phyloP scores from a whole-genome alignment of 495 filamentous ascomycete genomes.

The Talaromyces wortmannii region DNA sequence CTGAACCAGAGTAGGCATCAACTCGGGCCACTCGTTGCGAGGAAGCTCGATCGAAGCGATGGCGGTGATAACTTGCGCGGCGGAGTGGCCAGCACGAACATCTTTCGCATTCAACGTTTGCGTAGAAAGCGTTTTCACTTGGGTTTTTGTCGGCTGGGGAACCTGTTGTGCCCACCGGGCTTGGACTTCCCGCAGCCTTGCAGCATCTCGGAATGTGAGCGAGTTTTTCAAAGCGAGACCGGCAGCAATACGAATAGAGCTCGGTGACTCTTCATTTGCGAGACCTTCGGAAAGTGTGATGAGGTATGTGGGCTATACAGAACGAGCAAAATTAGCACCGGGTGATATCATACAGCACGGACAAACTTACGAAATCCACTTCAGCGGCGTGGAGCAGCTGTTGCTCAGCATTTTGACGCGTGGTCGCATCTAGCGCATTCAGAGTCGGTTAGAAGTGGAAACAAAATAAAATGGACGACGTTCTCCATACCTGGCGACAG shows the following conservation, averaged over 20 bases:
- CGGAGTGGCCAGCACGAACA: constrained; percentile 73
- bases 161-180: constrained; percentile 83
- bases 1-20: constrained; percentile 80
- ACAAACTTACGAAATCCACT: constrained; percentile 79
- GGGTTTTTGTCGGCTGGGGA: constrained; percentile 66
- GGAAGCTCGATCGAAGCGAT: constrained; percentile 94
- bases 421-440: constrained; percentile 66
- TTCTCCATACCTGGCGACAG: constrained; percentile 70
- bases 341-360: constrained; percentile 9
- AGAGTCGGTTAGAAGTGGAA: constrained; percentile 1
- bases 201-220: constrained; percentile 84
- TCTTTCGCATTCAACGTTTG: constrained; percentile 75
- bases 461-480: constrained; percentile 8
- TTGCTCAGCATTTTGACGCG: constrained; percentile 85
- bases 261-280: constrained; percentile 77
- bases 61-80: constrained; percentile 90
- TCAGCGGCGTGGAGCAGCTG: constrained; percentile 89
- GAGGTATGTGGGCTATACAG: constrained; percentile 74
- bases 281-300: constrained; percentile 85
- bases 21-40: constrained; percentile 88
- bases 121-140: constrained; percentile 82
- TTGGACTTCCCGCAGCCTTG: constrained; percentile 80
- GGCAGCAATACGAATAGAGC: constrained; percentile 82
- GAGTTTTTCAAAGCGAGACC: constrained; percentile 97
- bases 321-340: constrained; percentile 2